A percentile compares a stretch with the other conserved stretches of the same genome.
These are phyloP conservation scores for Leccinum fibrillosum DNA, from an alignment of 768 basidiomycete species.

Conservation along the genomic window DNA sequence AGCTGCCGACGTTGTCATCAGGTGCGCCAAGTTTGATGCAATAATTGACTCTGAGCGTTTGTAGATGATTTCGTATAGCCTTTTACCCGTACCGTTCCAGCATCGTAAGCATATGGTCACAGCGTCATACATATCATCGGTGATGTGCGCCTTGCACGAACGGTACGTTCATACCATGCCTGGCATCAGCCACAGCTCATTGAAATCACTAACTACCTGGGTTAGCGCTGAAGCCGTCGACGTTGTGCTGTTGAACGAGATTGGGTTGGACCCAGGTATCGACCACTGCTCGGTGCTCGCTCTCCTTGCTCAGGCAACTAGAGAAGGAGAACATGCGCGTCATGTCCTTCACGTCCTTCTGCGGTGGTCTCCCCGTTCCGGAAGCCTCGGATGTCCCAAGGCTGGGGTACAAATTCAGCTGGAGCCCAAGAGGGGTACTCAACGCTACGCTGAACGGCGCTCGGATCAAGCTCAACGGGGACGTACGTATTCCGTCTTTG, in stretches of 20 bases:
- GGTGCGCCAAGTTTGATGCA: conserved; percentile 43
- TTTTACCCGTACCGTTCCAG: conserved; percentile 79
- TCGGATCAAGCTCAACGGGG: conserved; percentile 52
- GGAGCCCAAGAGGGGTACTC: conserved; percentile 87
- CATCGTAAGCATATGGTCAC: conserved; percentile 78
- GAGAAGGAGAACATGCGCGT: conserved; percentile 30
- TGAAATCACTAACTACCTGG: background rate
- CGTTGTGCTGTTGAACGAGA: conserved; percentile 83
- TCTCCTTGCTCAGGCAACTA: conserved; percentile 59
- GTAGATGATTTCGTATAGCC: conserved; percentile 38
- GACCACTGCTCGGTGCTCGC: conserved; percentile 77
- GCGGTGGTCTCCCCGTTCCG: conserved; percentile 87
- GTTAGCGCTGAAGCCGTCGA: conserved; percentile 56
- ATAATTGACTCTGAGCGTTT: background rate
- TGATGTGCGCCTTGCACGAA: conserved; percentile 66
- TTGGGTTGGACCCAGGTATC: conserved; percentile 86
- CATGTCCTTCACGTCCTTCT: conserved; percentile 82
- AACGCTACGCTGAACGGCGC: conserved; percentile 76
- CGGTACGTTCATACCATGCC: conserved; percentile 40
- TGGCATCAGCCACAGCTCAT: background rate
- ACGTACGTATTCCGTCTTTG: conserved; percentile 38
- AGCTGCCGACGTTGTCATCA: conserved; percentile 77
- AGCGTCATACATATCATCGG: conserved; percentile 83
- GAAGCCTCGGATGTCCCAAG: conserved; percentile 51
- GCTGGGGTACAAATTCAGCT: conserved; percentile 89